A percentile compares a stretch with the other conserved stretches of the same genome.
These are phyloP conservation scores for Pythium chondricola DNA, from an alignment of 352 stramenopile genomes.

Conservation along the genomic window DNA sequence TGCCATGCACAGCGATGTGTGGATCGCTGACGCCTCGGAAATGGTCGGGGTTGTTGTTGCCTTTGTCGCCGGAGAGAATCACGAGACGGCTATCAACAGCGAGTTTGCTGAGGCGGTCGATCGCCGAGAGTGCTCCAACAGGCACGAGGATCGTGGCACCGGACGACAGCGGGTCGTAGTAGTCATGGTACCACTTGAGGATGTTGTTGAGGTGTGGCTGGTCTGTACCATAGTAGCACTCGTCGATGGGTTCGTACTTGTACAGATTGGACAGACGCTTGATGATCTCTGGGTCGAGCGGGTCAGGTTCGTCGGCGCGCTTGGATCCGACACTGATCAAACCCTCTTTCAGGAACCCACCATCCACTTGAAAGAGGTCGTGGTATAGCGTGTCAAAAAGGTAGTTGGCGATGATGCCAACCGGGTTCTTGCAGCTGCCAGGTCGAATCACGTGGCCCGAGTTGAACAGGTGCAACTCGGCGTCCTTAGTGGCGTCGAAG, in stretches of 20 bases:
- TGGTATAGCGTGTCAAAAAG: conserved; percentile 93
- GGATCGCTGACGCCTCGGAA: conserved; percentile 89
- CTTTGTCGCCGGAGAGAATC: conserved; percentile 92
- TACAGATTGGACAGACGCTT: conserved; percentile 88
- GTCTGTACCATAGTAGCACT: conserved; percentile 76
- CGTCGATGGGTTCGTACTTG: conserved; percentile 76
- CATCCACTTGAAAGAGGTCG: conserved; percentile 87
- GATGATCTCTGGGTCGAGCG: conserved; percentile 92
- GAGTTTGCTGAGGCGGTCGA: conserved; percentile 17
- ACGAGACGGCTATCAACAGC: conserved; percentile 42
- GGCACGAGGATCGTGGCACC: conserved; percentile 87
- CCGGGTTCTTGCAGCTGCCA: conserved; percentile 68
- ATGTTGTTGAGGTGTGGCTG: conserved; percentile 85
- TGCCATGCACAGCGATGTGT: conserved; percentile 94
- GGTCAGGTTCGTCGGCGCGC: conserved; percentile 56
- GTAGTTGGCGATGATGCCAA: conserved; percentile 93
- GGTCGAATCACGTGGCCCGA: conserved; percentile 46
- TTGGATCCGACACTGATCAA: conserved; percentile 86
- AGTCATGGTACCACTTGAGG: conserved; percentile 88
- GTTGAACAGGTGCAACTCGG: conserved; percentile 60
- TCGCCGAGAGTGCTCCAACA: conserved; percentile 74
- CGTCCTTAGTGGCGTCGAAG: conserved; percentile 90
- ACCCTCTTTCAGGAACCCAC: conserved; percentile 84
- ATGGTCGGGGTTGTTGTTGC: conserved; percentile 91
- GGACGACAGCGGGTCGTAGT: conserved; percentile 48